Percentiles rank a stretch among this genome's conserved stretches.
These are phyloP conservation scores for Fraxinus ornus DNA, from an alignment of 305 asterid genomes.

Conservation along the genomic window DNA sequence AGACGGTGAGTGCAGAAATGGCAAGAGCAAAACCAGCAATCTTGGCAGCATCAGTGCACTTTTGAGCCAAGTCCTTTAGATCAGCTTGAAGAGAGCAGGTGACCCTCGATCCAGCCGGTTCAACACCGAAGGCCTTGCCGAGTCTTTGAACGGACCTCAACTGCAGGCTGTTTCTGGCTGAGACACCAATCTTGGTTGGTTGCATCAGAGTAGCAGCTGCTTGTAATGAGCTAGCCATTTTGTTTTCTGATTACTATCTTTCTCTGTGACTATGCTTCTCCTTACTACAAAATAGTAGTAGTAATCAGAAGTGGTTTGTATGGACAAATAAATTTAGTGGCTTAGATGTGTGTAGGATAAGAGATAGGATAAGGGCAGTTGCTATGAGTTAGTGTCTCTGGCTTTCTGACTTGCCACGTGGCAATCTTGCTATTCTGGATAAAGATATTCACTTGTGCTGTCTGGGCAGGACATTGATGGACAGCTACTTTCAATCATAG, in stretches of 20 bases:
- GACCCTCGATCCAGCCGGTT: slow-evolving; percentile 42
- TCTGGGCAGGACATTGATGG: neutral
- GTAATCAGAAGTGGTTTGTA: slow-evolving; percentile 5
- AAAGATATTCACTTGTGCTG: slow-evolving; percentile 19
- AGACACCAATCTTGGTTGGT: slow-evolving; percentile 58
- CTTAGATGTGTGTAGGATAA: slow-evolving; percentile 32
- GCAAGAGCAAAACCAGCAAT: slow-evolving; percentile 95
- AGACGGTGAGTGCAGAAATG: slow-evolving; percentile 81
- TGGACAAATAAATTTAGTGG: slow-evolving; percentile 30
- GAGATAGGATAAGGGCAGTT: slow-evolving; percentile 47
- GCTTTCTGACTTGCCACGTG: slow-evolving; percentile 35
- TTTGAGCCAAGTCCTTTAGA: slow-evolving; percentile 73
- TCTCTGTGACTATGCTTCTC: neutral
- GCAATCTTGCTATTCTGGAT: slow-evolving; percentile 28
- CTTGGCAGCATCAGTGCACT: slow-evolving; percentile 84
- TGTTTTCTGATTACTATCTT: neutral
- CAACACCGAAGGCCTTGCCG: slow-evolving; percentile 62
- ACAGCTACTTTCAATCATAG: neutral
- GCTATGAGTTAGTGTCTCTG: slow-evolving; percentile 3
- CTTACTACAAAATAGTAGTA: slow-evolving; percentile 29
- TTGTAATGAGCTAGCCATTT: slow-evolving; percentile 83
- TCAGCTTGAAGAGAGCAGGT: slow-evolving; percentile 79
- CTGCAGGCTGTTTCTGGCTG: slow-evolving; percentile 46
- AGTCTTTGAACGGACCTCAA: slow-evolving; percentile 54
- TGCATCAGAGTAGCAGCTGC: slow-evolving; percentile 89